Percentiles rank a stretch among this genome's conserved stretches.
These are phyloP conservation scores for Dothistroma pini DNA, from an alignment of 2,329 filamentous ascomycete genomes.

Conservation along the genomic window DNA sequence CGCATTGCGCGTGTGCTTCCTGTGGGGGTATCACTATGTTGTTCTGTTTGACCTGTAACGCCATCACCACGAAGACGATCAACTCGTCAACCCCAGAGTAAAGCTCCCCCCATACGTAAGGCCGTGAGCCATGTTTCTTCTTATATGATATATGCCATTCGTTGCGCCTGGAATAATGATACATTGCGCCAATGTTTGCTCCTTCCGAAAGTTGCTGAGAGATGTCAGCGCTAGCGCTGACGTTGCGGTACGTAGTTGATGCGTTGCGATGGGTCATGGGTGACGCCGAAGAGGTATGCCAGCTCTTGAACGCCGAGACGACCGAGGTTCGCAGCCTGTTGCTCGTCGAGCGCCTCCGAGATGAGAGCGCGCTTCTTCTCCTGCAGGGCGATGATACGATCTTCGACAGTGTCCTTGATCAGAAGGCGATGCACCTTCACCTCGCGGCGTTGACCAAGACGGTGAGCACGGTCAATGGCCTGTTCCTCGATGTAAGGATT, in stretches of 20 bases:
- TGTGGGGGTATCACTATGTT: constrained; percentile 1
- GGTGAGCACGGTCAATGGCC: constrained; percentile 83
- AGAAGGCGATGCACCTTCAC: constrained; percentile 80
- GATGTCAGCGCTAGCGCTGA: not conserved
- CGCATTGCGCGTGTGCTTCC: not conserved
- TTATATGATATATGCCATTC: not conserved
- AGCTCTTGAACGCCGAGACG: constrained; percentile 65
- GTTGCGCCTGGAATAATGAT: not conserved
- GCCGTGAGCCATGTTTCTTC: not conserved
- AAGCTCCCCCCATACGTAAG: not conserved
- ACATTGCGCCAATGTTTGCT: not conserved
- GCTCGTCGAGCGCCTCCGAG: constrained; percentile 74
- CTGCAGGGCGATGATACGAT: constrained; percentile 76
- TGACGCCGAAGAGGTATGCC: constrained; percentile 61
- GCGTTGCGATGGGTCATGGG: constrained; percentile 23
- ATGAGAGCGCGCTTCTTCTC: constrained; percentile 74
- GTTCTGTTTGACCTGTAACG: not conserved
- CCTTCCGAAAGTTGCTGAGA: not conserved
- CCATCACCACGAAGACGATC: not conserved
- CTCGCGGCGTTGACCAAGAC: constrained; percentile 71
- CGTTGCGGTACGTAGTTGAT: constrained; percentile 22
- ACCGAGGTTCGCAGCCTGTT: constrained; percentile 62
- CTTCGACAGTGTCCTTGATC: constrained; percentile 75
- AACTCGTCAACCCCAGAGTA: not conserved
- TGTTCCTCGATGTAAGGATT: constrained; percentile 92